Conservation (phyloP, 2,329 filamentous ascomycete genomes). For the Cordyceps pruinosa region DNA sequence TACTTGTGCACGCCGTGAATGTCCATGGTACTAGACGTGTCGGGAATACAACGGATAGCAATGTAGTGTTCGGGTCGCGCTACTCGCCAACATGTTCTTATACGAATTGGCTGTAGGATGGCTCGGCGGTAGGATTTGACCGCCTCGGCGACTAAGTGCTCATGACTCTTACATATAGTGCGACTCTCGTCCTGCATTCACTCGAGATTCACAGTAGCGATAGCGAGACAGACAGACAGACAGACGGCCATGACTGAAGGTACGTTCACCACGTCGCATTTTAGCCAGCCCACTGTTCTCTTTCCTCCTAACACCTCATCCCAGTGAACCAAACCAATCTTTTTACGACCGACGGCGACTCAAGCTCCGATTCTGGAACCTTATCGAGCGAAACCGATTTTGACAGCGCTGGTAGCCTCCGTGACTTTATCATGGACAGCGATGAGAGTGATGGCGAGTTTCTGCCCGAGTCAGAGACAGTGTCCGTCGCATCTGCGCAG, state of each 20-base stretch:
- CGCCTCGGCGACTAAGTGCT: neutral
- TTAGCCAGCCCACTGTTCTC: neutral
- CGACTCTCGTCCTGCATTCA: neutral
- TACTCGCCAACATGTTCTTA: neutral
- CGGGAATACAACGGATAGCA: neutral
- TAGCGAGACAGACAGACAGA: neutral
- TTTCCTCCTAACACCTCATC: neutral
- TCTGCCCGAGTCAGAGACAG: neutral
- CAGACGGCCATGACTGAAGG: neutral
- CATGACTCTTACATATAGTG: neutral
- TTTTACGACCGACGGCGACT: neutral
- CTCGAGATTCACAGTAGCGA: neutral
- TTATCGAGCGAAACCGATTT: neutral
- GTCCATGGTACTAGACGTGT: neutral
- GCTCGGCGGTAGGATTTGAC: neutral
- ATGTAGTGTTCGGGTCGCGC: neutral
- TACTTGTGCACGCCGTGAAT: neutral
- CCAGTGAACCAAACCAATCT: neutral
- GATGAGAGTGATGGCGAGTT: neutral
- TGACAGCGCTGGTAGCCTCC: neutral
- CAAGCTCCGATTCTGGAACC: neutral
- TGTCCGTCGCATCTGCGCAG: neutral
- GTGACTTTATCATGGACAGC: neutral
- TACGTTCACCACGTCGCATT: neutral
- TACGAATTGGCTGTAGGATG: neutral